Evolutionary conservation across 208 protist species (phyloP).

Genomic region (Angomonas deanei): DNA sequence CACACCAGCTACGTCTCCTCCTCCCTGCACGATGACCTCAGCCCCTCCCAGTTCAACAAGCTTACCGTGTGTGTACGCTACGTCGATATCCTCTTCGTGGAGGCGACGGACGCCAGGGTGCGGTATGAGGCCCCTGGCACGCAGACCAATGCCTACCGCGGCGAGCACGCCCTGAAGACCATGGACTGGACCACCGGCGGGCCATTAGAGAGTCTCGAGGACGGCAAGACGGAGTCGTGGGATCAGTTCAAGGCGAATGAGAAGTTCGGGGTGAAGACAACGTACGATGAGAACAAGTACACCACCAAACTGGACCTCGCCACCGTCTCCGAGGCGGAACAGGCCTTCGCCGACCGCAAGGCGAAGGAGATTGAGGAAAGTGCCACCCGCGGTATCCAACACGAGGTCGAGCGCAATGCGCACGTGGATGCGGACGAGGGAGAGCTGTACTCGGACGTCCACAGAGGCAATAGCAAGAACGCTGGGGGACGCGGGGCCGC

Average conservation of each 20-base stretch:
- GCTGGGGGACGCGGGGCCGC: neutral
- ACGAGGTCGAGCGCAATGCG: constrained; percentile 57
- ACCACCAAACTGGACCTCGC: constrained; percentile 83
- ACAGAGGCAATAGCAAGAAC: constrained; percentile 15
- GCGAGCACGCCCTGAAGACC: constrained; percentile 55
- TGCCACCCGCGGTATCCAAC: constrained; percentile 47
- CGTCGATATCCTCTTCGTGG: constrained; percentile 74
- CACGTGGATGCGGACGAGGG: constrained; percentile 62
- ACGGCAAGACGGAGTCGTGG: constrained; percentile 48
- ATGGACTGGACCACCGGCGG: constrained; percentile 69
- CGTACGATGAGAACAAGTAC: constrained; percentile 84
- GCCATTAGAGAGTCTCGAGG: constrained; percentile 56
- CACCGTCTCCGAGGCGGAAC: constrained; percentile 68
- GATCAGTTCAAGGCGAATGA: constrained; percentile 89
- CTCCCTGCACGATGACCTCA: constrained; percentile 35
- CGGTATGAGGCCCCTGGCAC: constrained; percentile 65
- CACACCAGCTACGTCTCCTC: constrained; percentile 52
- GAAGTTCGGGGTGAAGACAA: constrained; percentile 73
- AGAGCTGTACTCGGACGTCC: constrained; percentile 57
- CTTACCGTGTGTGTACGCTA: constrained; percentile 51
- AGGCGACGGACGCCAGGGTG: constrained; percentile 52
- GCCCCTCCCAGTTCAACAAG: constrained; percentile 27
- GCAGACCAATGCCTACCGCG: constrained; percentile 35
- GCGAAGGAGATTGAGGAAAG: constrained; percentile 76
- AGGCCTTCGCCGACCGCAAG: constrained; percentile 52